Evolutionary conservation across 177 flowering plant species (phyloP), one percentile per base, ranked within the genome.

Genomic region (Telopea speciosissima): DNA sequence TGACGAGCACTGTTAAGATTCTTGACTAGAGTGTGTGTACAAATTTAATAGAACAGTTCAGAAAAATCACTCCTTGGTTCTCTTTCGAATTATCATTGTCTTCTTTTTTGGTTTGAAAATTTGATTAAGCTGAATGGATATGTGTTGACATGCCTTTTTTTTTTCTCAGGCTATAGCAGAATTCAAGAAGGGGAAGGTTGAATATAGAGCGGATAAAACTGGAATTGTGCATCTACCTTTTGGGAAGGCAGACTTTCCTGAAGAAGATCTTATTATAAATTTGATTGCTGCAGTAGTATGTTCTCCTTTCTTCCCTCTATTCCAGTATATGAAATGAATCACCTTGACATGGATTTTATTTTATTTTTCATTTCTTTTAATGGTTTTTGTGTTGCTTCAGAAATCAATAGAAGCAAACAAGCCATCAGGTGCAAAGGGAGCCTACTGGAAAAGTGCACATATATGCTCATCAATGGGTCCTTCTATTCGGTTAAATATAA

Each of bases 401-500:
- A 92, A 85, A 91, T 95, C 99, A 13, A 74, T 92, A 25, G 97
- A 92, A 72, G 63, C 84, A 63, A 95, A 92, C 87, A 95, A 84
- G 82, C 99, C 99, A 65, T 28, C 88, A 12, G 99, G 97, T 72
- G 97, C 97, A 12, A 95, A 87, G 75, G 97, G 97, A 70, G 88
- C 90, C 7, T 92, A 89, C 85, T 95, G 99, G 97, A 95, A 84
- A 81, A 95, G 94, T 74, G 97, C 93, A 24, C 86, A 86, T 74
- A 72, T 92, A 65, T 92, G 97, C 81, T 90, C 99, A 36, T 86
- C 97, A 14, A 95, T 95, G 99, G 99, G 99, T 22, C 99, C 97
- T 49, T 95, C 99, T 0, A 84, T 95, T 67, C 80, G 89, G 74
- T 78, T 95, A 78, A 88, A 84, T 69, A 82, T 84, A 58, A 87